Conservation (phyloP, 2,329 filamentous ascomycete genomes). For the Ceratocystis papillata region DNA sequence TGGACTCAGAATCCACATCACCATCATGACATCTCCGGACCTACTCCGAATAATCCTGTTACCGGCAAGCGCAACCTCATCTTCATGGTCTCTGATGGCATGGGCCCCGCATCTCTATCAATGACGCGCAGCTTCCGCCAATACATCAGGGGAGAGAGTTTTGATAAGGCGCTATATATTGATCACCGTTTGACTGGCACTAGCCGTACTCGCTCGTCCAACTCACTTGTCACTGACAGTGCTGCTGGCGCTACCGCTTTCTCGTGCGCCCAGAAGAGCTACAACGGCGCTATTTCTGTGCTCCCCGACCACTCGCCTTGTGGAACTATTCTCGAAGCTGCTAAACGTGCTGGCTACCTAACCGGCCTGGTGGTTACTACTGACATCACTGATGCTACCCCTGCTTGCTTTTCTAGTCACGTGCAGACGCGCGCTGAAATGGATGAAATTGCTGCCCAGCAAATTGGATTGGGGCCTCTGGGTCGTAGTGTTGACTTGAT, state of each 20-base stretch:
- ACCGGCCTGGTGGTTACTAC: conserved; percentile 94
- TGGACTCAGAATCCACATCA: conserved; percentile 59
- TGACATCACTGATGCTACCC: conserved; percentile 87
- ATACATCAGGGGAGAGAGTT: conserved; percentile 59
- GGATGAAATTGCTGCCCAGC: conserved; percentile 84
- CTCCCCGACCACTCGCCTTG: conserved; percentile 77
- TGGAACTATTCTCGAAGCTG: conserved; percentile 85
- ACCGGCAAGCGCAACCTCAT: conserved; percentile 78
- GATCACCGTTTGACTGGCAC: conserved; percentile 86
- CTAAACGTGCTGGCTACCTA: conserved; percentile 80
- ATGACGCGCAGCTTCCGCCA: conserved; percentile 82
- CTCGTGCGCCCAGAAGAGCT: conserved; percentile 83
- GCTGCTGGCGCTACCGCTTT: conserved; percentile 97
- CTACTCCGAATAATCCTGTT: conserved; percentile 24
- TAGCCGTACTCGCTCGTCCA: conserved; percentile 74
- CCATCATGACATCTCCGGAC: conserved; percentile 41
- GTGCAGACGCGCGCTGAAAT: conserved; percentile 70
- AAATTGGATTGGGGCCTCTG: conserved; percentile 77
- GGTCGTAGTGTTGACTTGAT: conserved; percentile 85
- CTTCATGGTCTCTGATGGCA: conserved; percentile 98
- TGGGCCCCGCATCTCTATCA: conserved; percentile 86
- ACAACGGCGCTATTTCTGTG: conserved; percentile 91
- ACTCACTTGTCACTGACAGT: conserved; percentile 82
- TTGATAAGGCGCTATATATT: conserved; percentile 63
- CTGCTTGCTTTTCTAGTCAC: conserved; percentile 87